These are phyloP conservation scores for Holtermannia corniformis DNA, from an alignment of 768 basidiomycete species.

Conservation along the genomic window DNA sequence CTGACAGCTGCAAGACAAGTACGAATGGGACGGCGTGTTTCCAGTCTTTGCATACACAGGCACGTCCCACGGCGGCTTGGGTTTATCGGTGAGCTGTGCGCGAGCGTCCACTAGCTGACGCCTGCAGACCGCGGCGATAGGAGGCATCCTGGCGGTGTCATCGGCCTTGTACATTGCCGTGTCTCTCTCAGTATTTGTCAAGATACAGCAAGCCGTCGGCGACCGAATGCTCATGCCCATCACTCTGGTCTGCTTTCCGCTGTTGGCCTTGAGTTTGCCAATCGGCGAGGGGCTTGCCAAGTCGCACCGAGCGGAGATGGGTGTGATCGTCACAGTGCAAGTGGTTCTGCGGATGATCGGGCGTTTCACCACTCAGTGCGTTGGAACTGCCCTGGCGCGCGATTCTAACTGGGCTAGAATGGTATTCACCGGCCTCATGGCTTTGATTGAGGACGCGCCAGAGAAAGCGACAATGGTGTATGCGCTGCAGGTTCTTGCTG, in stretches of 20 bases:
- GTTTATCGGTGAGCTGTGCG: slow-evolving; percentile 17
- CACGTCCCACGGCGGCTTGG: slow-evolving; percentile 18
- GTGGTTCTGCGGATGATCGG: not conserved
- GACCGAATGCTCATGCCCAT: slow-evolving; percentile 13
- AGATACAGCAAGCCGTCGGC: slow-evolving; percentile 2
- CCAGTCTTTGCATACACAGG: slow-evolving; percentile 22
- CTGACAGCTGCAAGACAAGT: slow-evolving; percentile 6
- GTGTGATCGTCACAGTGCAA: not conserved
- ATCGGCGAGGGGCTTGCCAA: slow-evolving; percentile 1
- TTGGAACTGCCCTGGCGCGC: too few species aligned
- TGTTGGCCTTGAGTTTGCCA: slow-evolving; percentile 11
- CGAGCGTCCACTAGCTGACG: too few species aligned
- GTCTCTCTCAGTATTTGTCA: not conserved
- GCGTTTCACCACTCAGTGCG: not conserved
- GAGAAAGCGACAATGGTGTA: slow-evolving; percentile 20
- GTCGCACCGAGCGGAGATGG: not conserved
- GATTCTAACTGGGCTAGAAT: too few species aligned
- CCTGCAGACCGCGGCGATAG: not conserved
- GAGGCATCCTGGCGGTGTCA: not conserved
- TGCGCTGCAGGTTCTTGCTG: slow-evolving; percentile 22
- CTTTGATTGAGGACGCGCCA: slow-evolving; percentile 23
- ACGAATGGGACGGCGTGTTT: slow-evolving; percentile 23
- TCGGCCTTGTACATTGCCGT: too few species aligned
- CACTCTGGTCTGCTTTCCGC: slow-evolving; percentile 16
- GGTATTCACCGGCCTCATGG: too few species aligned